Conservation (phyloP, 163 green algal genomes). For the Chlorella variabilis region DNA sequence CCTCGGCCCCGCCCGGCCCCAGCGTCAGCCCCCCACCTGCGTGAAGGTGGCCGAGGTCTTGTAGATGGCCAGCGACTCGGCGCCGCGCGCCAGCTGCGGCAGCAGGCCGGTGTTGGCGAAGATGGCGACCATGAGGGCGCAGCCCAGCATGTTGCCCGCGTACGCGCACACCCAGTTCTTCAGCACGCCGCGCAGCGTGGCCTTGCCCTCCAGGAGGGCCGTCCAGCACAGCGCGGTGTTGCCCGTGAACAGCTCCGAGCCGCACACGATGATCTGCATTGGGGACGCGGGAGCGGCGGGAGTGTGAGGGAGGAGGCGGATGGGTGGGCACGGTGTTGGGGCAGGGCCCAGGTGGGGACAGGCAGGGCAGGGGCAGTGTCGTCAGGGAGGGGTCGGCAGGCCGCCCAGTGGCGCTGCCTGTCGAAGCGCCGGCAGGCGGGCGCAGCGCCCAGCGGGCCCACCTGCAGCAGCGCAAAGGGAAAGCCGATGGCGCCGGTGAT, state of each 20-base stretch:
- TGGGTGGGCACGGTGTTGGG: neutral
- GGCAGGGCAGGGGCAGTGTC: no score
- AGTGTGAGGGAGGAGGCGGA: neutral
- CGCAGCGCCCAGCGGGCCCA: no score
- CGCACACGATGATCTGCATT: slow-evolving; percentile 50
- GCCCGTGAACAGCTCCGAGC: slow-evolving; percentile 75
- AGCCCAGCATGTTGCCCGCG: slow-evolving; percentile 51
- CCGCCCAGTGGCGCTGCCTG: no score
- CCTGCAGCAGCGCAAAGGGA: slow-evolving; percentile 49
- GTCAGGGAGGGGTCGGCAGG: no score
- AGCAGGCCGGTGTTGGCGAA: slow-evolving; percentile 46
- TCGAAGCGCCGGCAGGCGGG: no score
- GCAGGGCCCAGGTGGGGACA: neutral
- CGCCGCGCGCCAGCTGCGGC: slow-evolving; percentile 42
- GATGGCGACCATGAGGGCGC: slow-evolving; percentile 37
- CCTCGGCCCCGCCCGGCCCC: no score
- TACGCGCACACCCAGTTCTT: slow-evolving; percentile 61
- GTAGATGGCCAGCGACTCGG: slow-evolving; percentile 38
- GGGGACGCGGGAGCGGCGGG: neutral
- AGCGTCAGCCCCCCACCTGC: slow-evolving; percentile 18
- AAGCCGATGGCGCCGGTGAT: slow-evolving; percentile 57
- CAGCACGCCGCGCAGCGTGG: slow-evolving; percentile 34
- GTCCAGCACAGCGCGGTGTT: slow-evolving; percentile 66
- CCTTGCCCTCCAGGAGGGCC: slow-evolving; percentile 52
- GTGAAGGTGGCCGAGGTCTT: slow-evolving; percentile 43